Evolutionary conservation across 208 protist genomes (phyloP), one percentile per base, ranked within the genome.

Genomic region (Giardia duodenalis): DNA sequence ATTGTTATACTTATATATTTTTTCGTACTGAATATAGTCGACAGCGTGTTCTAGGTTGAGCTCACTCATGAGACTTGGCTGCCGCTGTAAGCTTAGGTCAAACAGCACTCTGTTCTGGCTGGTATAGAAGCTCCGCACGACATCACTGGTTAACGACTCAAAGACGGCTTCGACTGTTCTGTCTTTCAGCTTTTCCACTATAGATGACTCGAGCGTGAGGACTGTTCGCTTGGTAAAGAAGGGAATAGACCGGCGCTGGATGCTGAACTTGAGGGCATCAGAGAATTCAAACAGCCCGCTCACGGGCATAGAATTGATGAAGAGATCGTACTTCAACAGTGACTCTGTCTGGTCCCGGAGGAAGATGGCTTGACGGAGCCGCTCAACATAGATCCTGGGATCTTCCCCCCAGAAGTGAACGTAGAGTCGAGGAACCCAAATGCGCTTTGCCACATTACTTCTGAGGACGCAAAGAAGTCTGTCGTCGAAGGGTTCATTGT

Each of bases 341-440:
- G 2, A 46, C 45, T 91, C 2, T 2, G 44, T 45, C 45, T 91
- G 1, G 2, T 47, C 1, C 43, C 88, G n/a, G 4, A 47, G 44
- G 10, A 47, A 2, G 4, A 47, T 1, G 45, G 88, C 88, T 2
- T 91, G n/a, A 43, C 45, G 2, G 4, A 91, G 88, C n/a, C 88
- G n/a, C 1, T 91, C 2, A 0, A 48, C 2, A 47, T 47, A 47
- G 2, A 47, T 47, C 4, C 2, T 19, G n/a, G 88, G 88, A 45
- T 91, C 88, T 91, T 91, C 88, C 4, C 88, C 88, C 88, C 88
- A 91, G n/a, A 91, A 42, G 88, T 48, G 47, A 47, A 91, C 88
- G 44, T 91, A 91, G n/a, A 91, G 2, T n/a, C 44, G 44, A 2
- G 2, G 88, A 1, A 91, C 47, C 44, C 44, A 47, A 22, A 91